Percentiles rank a stretch among this genome's conserved stretches.
Evolutionary conservation across 116 monocot species (phyloP).

Genomic region (Cymodocea nodosa): DNA sequence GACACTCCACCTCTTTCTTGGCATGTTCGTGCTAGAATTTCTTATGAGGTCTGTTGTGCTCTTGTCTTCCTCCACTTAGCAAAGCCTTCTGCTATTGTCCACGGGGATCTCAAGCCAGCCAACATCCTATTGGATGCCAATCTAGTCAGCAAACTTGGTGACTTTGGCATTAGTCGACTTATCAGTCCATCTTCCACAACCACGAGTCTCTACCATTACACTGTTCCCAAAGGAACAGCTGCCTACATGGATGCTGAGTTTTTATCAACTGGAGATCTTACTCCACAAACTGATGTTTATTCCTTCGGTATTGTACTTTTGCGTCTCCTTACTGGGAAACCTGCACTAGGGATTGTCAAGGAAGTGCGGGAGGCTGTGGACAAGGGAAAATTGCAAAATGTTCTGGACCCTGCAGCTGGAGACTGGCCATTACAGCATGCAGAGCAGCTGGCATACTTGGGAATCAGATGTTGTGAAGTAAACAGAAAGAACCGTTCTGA

Average conservation of each 20-base stretch:
- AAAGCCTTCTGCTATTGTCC: constrained; percentile 40
- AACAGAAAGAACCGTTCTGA: constrained; percentile 43
- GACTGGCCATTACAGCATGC: constrained; percentile 56
- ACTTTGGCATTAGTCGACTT: constrained; percentile 50
- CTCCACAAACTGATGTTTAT: constrained; percentile 32
- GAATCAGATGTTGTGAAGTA: constrained; percentile 53
- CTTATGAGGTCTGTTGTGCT: constrained; percentile 51
- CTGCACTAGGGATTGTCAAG: constrained; percentile 28
- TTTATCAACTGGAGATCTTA: constrained; percentile 53
- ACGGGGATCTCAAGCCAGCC: constrained; percentile 57
- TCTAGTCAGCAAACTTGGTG: constrained; percentile 32
- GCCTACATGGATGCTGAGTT: constrained; percentile 75
- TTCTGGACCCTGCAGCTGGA: constrained; percentile 50
- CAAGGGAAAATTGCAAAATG: constrained; percentile 13
- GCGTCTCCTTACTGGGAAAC: constrained; percentile 45
- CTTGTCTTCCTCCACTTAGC: constrained; percentile 55
- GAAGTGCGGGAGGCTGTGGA: constrained; percentile 54
- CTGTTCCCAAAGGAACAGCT: constrained; percentile 53
- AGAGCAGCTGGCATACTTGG: constrained; percentile 39
- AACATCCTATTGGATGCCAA: constrained; percentile 66
- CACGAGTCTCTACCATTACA: constrained; percentile 28
- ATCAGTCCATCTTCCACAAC: neutral
- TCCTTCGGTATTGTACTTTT: constrained; percentile 60
- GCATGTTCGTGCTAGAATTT: constrained; percentile 39
- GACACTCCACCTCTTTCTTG: constrained; percentile 51